These are phyloP conservation scores for Arthrobotrys pseudoclavata DNA, from an alignment of 2,329 filamentous ascomycete genomes.

Conservation along the genomic window DNA sequence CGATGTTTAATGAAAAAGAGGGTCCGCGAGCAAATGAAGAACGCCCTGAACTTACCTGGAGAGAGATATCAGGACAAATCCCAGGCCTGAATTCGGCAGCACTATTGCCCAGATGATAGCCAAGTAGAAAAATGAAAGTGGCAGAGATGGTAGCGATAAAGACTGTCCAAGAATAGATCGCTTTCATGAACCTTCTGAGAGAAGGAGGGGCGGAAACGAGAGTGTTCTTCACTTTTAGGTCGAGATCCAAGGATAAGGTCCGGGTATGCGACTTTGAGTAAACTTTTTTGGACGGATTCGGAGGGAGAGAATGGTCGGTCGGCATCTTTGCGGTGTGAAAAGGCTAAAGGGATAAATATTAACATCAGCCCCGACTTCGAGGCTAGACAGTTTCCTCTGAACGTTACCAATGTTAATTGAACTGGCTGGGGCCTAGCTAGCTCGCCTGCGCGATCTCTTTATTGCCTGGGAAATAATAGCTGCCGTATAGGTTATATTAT, in stretches of 20 bases:
- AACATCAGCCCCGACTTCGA: background rate
- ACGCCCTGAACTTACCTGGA: background rate
- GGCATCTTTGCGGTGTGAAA: background rate
- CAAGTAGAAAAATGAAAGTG: slow-evolving; percentile 3
- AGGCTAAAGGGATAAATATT: background rate
- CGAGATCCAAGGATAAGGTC: background rate
- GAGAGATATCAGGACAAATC: background rate
- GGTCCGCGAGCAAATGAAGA: background rate
- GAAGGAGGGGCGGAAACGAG: slow-evolving; percentile 1
- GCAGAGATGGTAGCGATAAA: slow-evolving; percentile 1
- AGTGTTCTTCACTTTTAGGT: background rate
- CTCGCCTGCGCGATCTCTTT: too few relatives aligned
- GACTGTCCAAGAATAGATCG: background rate
- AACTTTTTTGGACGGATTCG: background rate
- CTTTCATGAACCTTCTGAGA: background rate
- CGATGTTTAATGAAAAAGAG: background rate
- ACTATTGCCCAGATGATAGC: slow-evolving; percentile 24
- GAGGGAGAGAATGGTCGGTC: background rate
- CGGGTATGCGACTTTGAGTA: background rate
- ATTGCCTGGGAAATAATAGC: too few relatives aligned
- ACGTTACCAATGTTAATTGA: too few relatives aligned
- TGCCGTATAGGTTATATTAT: too few relatives aligned
- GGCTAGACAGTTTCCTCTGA: background rate
- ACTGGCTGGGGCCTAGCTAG: too few relatives aligned
- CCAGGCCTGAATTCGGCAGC: background rate